These are phyloP conservation scores for Candida khao-thaluensis DNA, from an alignment of 805 yeast genomes.

Conservation along the genomic window DNA sequence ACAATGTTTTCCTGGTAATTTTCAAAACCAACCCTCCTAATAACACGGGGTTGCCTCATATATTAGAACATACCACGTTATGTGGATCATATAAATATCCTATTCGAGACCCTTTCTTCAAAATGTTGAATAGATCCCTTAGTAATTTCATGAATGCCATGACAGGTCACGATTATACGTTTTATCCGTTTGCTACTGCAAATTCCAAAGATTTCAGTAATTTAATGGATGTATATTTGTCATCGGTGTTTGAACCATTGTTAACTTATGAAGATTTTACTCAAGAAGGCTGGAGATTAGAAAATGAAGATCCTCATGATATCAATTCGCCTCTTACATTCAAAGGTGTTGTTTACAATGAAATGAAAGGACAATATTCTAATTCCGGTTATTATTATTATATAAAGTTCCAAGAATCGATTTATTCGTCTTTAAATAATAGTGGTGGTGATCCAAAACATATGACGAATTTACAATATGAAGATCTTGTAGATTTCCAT, in stretches of 20 bases:
- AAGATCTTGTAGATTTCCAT: constrained; percentile 79
- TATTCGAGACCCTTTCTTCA: constrained; percentile 95
- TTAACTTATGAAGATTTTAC: constrained; percentile 76
- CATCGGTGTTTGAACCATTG: constrained; percentile 81
- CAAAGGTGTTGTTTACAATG: constrained; percentile 97
- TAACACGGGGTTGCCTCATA: constrained; percentile 94
- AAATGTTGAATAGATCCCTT: constrained; percentile 92
- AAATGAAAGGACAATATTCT: constrained; percentile 96
- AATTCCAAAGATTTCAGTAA: constrained; percentile 78
- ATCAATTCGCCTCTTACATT: constrained; percentile 59
- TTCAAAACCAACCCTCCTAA: constrained; percentile 95
- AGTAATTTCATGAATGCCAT: constrained; percentile 98
- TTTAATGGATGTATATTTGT: constrained; percentile 82
- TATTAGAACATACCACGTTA: constrained; percentile 90
- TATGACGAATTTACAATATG: constrained; percentile 72
- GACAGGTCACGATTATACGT: constrained; percentile 97
- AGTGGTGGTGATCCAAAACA: constrained; percentile 91
- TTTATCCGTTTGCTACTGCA: constrained; percentile 94
- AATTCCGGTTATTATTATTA: constrained; percentile 84
- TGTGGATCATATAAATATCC: constrained; percentile 93
- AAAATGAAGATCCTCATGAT: constrained; percentile 62
- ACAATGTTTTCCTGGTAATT: constrained; percentile 84
- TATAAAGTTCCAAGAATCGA: constrained; percentile 76
- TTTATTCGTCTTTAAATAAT: constrained; percentile 82
- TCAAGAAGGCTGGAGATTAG: constrained; percentile 98